These are phyloP conservation scores for Eimeria sp. DNA, from an alignment of 169 alveolate genomes.

Conservation along the genomic window DNA sequence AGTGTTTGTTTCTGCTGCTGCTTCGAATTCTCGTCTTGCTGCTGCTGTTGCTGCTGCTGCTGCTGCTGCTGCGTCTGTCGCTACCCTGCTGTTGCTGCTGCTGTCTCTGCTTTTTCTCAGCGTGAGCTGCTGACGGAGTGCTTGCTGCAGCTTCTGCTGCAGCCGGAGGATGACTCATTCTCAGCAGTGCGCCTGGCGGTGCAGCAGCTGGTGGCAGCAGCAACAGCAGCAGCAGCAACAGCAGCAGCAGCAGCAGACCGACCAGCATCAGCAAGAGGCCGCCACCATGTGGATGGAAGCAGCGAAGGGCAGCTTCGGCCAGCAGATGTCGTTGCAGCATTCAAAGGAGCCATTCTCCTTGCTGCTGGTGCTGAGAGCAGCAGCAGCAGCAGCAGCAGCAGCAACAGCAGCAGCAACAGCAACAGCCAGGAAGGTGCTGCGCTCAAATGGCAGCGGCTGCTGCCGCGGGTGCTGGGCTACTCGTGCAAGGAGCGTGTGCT, in stretches of 20 bases:
- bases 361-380: slow-evolving; percentile 55
- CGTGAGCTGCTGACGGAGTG: slow-evolving; percentile 47
- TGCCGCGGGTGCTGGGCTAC: slow-evolving; percentile 39
- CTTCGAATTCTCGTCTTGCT: background rate
- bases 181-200: slow-evolving; percentile 35
- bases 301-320: background rate
- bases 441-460: slow-evolving; percentile 21
- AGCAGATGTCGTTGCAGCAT: slow-evolving; percentile 24
- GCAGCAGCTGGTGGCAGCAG: slow-evolving; percentile 50
- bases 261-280: background rate
- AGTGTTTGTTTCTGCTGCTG: background rate
- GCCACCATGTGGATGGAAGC: background rate
- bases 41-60: slow-evolving; percentile 9
- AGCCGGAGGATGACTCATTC: slow-evolving; percentile 8
- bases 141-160: slow-evolving; percentile 66
- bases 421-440: slow-evolving; percentile 8
- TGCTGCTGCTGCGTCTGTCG: background rate
- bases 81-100: background rate
- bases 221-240: slow-evolving; percentile 13
- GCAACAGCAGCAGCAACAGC: slow-evolving; percentile 46
- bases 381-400: slow-evolving; percentile 27
- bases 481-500: background rate
- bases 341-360: slow-evolving; percentile 19
- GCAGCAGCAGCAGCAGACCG: slow-evolving; percentile 13
- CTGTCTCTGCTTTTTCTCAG: slow-evolving; percentile 8